Base-by-base conservation (phyloP, 495 filamentous ascomycete genomes). In the Aspergillus affinis region DNA sequence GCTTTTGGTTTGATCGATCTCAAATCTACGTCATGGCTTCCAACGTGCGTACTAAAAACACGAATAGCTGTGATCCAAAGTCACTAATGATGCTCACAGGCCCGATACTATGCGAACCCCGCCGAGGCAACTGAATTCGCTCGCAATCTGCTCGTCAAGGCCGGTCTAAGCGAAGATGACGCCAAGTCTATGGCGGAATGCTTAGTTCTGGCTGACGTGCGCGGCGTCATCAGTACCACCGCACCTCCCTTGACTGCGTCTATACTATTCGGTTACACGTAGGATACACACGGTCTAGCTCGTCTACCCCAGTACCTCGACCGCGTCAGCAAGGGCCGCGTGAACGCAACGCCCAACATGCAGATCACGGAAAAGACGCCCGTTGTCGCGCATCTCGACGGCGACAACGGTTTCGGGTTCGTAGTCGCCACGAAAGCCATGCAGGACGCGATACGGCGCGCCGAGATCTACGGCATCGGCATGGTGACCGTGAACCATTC, bases 331-430 rank as follows among this genome's bases (percentile, higher is more conserved):
- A 41, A 60, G 17, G 70, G 70, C 41, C 48, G 64, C 2, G 51
- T 74, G 12, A 61, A 67, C 18, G 53, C 66, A 1, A 46, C 19
- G 8, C 61, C 70, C 20, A 8, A 53, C n/a, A 54, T 68, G 3
- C 20, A 54, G 15, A 26, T 74, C 29, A 49, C n/a, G 45, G n/a
- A 59, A 12, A 63, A 62, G 21, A 69, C 70, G 2, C 70, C 70
- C 19, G 70, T 72, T 0, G 64, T 70, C 15, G 72, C 68, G 4
- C 55, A 51, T 15, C 57, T 75, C 19, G 72, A 75, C 55, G 72
- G 58, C 2, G 23, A 70, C 1, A 68, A 75, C 52, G 63, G 58
- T 0, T 73, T 75, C 57, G 72, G 72, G 10, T 72, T 70, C 51
- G 60, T 74, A 0, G 70, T 59, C 12, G 71, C 60, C 17, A 45